These are phyloP conservation scores for Ceraceosorus bombacis DNA, from an alignment of 1,284 basidiomycete species.

Conservation along the genomic window DNA sequence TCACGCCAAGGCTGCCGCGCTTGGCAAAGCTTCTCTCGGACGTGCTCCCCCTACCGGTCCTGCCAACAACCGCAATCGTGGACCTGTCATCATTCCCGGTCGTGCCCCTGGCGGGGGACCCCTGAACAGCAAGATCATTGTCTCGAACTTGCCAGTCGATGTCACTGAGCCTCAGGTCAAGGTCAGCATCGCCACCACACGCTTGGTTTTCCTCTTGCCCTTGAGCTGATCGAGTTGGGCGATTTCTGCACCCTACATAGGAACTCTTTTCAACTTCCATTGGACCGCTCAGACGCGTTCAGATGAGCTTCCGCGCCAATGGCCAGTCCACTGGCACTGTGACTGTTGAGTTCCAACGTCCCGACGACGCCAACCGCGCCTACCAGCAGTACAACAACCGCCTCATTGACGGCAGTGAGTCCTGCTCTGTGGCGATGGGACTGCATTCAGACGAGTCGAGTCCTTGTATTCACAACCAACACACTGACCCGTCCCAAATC, in stretches of 20 bases:
- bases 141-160: slow-evolving; percentile 88
- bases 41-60: slow-evolving; percentile 34
- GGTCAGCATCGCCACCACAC: slow-evolving; percentile 48
- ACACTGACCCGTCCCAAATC: slow-evolving; percentile 24
- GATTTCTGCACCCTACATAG: slow-evolving; percentile 43
- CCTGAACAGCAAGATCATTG: slow-evolving; percentile 72
- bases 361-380: slow-evolving; percentile 84
- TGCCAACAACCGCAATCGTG: slow-evolving; percentile 42
- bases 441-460: slow-evolving; percentile 29
- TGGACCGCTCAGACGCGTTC: slow-evolving; percentile 73
- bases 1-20: slow-evolving; percentile 38
- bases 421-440: slow-evolving; percentile 21
- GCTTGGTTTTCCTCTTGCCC: background rate
- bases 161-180: slow-evolving; percentile 89
- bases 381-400: slow-evolving; percentile 93
- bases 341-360: slow-evolving; percentile 74
- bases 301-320: slow-evolving; percentile 72
- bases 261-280: slow-evolving; percentile 88
- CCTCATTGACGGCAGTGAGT: slow-evolving; percentile 99
- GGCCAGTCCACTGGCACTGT: slow-evolving; percentile 87
- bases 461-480: slow-evolving; percentile 18
- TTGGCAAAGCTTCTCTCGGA: slow-evolving; percentile 25
- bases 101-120: slow-evolving; percentile 21
- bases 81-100: slow-evolving; percentile 45
- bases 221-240: background rate